A percentile compares a stretch with the other conserved stretches of the same genome.
Evolutionary conservation across 2,329 filamentous ascomycete genomes (phyloP).

Genomic region (Cryphonectria nitschkei): DNA sequence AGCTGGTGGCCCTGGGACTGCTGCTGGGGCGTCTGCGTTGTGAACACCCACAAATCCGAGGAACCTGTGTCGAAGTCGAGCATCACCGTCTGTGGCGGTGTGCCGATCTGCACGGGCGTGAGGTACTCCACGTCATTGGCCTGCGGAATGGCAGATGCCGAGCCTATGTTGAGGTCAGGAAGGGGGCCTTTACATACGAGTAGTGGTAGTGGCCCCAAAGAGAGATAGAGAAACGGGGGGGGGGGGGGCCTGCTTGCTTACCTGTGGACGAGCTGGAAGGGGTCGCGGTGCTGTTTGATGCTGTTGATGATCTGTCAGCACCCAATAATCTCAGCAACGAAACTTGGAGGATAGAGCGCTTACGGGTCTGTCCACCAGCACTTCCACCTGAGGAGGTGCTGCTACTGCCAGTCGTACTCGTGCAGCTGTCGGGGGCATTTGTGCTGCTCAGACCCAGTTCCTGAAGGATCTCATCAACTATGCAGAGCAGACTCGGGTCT

Average conservation of each 20-base stretch:
- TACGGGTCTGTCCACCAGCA: constrained; percentile 4
- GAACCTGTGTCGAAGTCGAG: constrained; percentile 72
- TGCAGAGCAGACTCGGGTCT: constrained; percentile 39
- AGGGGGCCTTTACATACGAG: not conserved
- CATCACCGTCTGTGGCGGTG: constrained; percentile 54
- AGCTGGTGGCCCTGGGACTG: constrained; percentile 55
- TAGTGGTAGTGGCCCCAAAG: not conserved
- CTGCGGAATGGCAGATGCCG: constrained; percentile 48
- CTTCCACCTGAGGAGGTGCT: not conserved
- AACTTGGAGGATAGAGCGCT: not conserved
- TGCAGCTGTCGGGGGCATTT: not conserved
- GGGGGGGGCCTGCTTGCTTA: not conserved
- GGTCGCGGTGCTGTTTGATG: constrained; percentile 1
- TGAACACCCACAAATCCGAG: constrained; percentile 72
- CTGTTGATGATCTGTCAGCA: not conserved
- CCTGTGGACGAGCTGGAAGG: not conserved
- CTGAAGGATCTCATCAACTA: constrained; percentile 40
- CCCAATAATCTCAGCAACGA: not conserved
- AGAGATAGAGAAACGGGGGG: not conserved
- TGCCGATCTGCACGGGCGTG: constrained; percentile 63
- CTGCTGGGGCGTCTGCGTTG: constrained; percentile 51
- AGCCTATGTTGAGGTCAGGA: constrained; percentile 37
- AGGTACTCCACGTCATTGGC: constrained; percentile 56
- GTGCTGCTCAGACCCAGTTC: constrained; percentile 37
- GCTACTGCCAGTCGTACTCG: constrained; percentile 9